Base-by-base conservation (phyloP, 306 rosid genomes). In the Cucurbita argyrosperma region DNA sequence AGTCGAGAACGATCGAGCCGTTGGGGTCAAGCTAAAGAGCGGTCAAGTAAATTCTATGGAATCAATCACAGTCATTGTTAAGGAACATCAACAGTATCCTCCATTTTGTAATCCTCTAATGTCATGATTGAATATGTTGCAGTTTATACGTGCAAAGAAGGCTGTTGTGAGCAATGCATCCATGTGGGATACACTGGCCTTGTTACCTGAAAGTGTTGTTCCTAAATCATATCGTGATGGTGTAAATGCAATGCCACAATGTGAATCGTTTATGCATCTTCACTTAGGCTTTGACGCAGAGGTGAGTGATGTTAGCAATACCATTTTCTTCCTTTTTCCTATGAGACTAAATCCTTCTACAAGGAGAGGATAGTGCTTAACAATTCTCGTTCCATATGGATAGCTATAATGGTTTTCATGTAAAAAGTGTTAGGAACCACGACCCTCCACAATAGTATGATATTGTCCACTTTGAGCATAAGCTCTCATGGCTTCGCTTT, bases 231-330 rank as follows among this genome's bases (percentile, higher is more conserved):
- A 83, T 53, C 52, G 76, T 23, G 89, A 90, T 68, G 82, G 87
- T 79, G 78, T 85, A 66, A 80, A 75, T 72, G 61, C 19, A 7
- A 90, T 90, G 51, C 87, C 86, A 58, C 90, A 89, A 78, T 93
- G 98, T 76, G 97, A 93, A 77, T 93, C 97, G 6, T 93, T 93
- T 91, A 89, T 90, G 98, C 98, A 93, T 86, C 98, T 93, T 82
- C 98, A 93, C 83, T 80, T 93, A 79, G 98, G 97, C 67, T 89
- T 90, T 77, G 94, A 87, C 78, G 84, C 94, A 4, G 83, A 87
- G 91, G 96, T 92, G 80, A 77, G 88, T 77, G 23, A 59, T 75
- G 19, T 45, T 30, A 46, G 5, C 38, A 46, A 45, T 37, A 5
- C 14, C 35, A 19, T 23, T 60, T 2, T 18, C 15, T 38, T 8